Evolutionary conservation across 768 basidiomycete genomes (phyloP), one percentile per base, ranked within the genome.

Genomic region (Clitopilus passeckerianus): DNA sequence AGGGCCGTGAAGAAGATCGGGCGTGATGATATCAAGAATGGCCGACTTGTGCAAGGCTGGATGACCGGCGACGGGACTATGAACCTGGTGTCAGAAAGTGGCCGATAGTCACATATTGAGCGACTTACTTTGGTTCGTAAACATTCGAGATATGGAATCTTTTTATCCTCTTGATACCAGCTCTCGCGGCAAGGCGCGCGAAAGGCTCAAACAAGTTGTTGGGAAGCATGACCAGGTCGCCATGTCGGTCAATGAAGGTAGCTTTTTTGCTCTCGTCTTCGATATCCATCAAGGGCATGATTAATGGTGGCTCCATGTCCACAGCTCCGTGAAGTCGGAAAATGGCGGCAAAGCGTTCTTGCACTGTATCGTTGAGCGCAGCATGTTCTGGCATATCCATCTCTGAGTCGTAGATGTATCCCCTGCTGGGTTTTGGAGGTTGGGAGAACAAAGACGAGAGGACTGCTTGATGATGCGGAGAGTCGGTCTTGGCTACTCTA

Each of bases 271-370:
- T 79, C 33, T 87, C 84, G 30, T 90, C 87, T 16, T 85, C 83
- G 2, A 79, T 74, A 30, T 86, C 80, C 53, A 83, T 78, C 1
- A 84, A 78, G 0, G 90, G 95, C 70, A 93, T 84, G 10, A 97
- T 76, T n/a, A 95, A 71, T 0, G 93, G 89, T 0, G 93, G 89
- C 64, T 91, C 90, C 72, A 89, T 87, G 62, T 94, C 86, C 1
- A 96, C 85, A 2, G 95, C 95, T 6, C 95, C 95, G 67, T 95
- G 95, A 5, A 95, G 79, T 35, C 87, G 84, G 71, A 96, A 95
- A 16, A 95, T 86, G 1, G 87, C 76, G 2, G 83, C 77, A 5
- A 97, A 75, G 16, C 86, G 85, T 54, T 95, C 91, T 61, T 89
- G 81, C 5, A 95, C 91, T 3, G 87, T 84, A 10, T 85, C 83